Percentiles rank a stretch among this genome's conserved stretches.
phyloP scores from a whole-genome alignment of 306 rosid species.

The cucumber (Cucumis sativus) region DNA sequence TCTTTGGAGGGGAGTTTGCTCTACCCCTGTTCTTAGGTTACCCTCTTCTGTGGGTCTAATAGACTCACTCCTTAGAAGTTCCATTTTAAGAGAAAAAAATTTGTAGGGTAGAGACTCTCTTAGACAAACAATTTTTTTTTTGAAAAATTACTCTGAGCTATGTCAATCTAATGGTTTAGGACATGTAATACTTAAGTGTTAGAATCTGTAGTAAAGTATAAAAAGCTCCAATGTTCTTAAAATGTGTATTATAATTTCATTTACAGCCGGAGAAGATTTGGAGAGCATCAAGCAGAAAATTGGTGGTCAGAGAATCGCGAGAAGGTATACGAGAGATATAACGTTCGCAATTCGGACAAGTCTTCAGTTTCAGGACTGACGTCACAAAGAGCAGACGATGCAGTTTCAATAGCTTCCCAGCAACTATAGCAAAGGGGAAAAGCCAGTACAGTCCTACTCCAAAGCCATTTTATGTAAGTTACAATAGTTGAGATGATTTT shows the following conservation, averaged over 20 bases:
- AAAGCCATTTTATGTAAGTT: slow-evolving; percentile 34
- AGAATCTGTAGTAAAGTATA: neutral
- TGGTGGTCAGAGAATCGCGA: slow-evolving; percentile 96
- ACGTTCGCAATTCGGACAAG: slow-evolving; percentile 56
- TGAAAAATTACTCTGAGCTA: neutral
- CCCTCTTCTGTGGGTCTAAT: neutral
- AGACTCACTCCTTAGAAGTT: neutral
- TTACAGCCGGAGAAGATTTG: slow-evolving; percentile 93
- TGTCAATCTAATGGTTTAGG: neutral
- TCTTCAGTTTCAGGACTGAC: slow-evolving; percentile 40
- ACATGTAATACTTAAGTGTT: neutral
- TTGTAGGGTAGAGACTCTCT: neutral
- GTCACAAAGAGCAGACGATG: neutral
- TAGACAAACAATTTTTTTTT: neutral
- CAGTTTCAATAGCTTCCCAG: slow-evolving; percentile 20
- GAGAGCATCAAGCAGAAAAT: slow-evolving; percentile 85
- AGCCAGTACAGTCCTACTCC: slow-evolving; percentile 18
- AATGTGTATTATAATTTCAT: slow-evolving; percentile 10
- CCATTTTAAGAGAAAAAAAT: neutral
- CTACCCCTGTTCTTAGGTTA: neutral
- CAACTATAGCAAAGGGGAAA: slow-evolving; percentile 27
- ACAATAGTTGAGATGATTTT: neutral
- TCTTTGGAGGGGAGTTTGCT: neutral
- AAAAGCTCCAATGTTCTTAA: neutral
- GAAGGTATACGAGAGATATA: slow-evolving; percentile 73